Conservation (phyloP, 257 asterid genomes). For the Buddleja alternifolia region DNA sequence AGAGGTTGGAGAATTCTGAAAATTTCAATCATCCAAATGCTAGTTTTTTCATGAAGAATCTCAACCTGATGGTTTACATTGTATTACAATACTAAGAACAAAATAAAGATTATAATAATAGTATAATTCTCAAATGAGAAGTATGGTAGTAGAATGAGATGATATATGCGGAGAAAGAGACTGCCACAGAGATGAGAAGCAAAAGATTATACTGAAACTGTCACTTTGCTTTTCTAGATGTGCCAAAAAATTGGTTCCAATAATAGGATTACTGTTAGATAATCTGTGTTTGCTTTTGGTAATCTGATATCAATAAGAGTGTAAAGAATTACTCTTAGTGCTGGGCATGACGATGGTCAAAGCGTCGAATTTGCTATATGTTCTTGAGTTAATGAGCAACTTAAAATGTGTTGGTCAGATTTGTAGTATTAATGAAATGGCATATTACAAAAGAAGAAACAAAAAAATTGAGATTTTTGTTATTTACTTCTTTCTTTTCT, state of each 20-base stretch:
- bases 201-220: neutral
- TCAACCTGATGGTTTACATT: neutral
- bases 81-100: neutral
- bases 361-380: neutral
- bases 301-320: slow-evolving; percentile 1
- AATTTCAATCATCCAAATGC: neutral
- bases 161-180: neutral
- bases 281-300: neutral
- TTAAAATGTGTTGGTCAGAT: neutral
- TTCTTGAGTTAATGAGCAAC: slow-evolving; percentile 8
- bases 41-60: neutral
- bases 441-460: neutral
- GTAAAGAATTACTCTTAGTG: neutral
- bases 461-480: slow-evolving; percentile 7
- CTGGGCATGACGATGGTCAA: neutral
- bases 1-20: too few relatives aligned
- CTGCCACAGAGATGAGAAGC: too few relatives aligned
- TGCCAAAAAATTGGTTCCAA: neutral
- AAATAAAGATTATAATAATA: neutral
- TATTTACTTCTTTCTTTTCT: too few relatives aligned
- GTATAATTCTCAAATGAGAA: too few relatives aligned
- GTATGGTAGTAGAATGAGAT: neutral
- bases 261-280: neutral
- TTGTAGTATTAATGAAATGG: neutral
- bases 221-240: neutral